Conservation (phyloP, 495 filamentous ascomycete species). For the Aspergillus sparsus region DNA sequence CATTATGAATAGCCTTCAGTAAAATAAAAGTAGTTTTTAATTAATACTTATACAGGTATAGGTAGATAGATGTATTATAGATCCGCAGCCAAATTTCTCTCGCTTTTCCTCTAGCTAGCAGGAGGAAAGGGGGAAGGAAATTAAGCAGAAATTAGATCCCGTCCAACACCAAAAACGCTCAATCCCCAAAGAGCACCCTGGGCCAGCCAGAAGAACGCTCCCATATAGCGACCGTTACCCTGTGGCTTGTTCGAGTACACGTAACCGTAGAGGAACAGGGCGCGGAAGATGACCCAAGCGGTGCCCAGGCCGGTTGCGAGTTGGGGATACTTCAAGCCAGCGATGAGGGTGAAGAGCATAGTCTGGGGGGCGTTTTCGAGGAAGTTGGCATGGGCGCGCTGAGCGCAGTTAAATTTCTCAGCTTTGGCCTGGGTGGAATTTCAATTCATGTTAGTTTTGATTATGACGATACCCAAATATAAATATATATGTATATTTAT, state of each 20-base stretch:
- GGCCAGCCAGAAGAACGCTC: constrained; percentile 39
- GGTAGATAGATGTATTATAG: no score
- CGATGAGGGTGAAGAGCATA: constrained; percentile 57
- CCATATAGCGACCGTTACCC: constrained; percentile 50
- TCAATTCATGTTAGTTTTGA: no score
- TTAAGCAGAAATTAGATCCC: constrained; percentile 28
- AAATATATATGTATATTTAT: not conserved
- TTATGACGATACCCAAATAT: no score
- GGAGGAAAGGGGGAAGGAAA: not conserved
- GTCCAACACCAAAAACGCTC: constrained; percentile 45
- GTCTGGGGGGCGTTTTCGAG: constrained; percentile 63
- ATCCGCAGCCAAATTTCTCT: not conserved
- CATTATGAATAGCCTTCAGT: not conserved
- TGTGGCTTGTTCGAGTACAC: constrained; percentile 44
- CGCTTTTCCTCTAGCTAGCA: not conserved
- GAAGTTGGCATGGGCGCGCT: constrained; percentile 73
- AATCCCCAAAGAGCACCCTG: constrained; percentile 50
- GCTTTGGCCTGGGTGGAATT: constrained; percentile 35
- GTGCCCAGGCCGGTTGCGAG: constrained; percentile 52
- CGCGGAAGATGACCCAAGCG: constrained; percentile 57
- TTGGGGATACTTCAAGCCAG: constrained; percentile 59
- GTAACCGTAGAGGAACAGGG: constrained; percentile 64
- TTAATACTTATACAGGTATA: no score
- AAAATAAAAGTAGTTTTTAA: no score
- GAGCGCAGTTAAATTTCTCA: constrained; percentile 64